Base-by-base conservation (phyloP, 2,329 filamentous ascomycete genomes). In the Aspergillus versicolor region DNA sequence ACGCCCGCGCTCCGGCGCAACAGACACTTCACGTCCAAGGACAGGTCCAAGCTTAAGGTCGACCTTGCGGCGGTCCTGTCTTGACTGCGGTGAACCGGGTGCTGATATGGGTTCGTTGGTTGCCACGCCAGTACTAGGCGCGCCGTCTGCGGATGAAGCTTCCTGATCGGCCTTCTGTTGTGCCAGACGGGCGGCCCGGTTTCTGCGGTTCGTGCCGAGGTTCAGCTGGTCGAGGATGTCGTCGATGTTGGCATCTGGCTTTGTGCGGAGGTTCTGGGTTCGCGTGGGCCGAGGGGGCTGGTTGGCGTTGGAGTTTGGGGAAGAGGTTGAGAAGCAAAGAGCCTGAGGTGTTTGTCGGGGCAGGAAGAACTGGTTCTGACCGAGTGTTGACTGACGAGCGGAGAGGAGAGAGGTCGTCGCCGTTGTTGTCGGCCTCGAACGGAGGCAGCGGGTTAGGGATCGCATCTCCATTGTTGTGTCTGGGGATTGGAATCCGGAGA, bases 41-140 rank as follows among this genome's bases (percentile, higher is more conserved):
- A 65, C 65, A n/a, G 73, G 70, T 3, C 71, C 72, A 22, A 75
- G 65, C 62, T 75, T 74, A 46, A 74, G 54, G 41, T 73, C 67
- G 19, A 70, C 58, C 50, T 65, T 67, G n/a, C 65, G 68, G 5
- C 9, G 27, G 17, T 19, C 22, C 17, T 49, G 30, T 12, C n/a
- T 12, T 11, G 45, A 30, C 27, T 30, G 27, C 27, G 27, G 27
- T 30, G 27, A 30, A 30, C 27, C 27, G 9, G 27, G 27, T 11
- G 27, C 27, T 30, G 27, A 30, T 30, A 30, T 30, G 27, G 27
- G 27, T 11, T 30, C 27, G 27, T 11, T 30, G 27, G 27, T 9
- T 30, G 27, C 27, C 9, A 30, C 2, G 27, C 27, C 27, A 30
- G 27, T 30, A 11, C 27, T 9, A 9, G 27, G 27, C 27, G 27